Base-by-base conservation (phyloP, 2,329 filamentous ascomycete species). In the Calonectria pseudoreteaudii region DNA sequence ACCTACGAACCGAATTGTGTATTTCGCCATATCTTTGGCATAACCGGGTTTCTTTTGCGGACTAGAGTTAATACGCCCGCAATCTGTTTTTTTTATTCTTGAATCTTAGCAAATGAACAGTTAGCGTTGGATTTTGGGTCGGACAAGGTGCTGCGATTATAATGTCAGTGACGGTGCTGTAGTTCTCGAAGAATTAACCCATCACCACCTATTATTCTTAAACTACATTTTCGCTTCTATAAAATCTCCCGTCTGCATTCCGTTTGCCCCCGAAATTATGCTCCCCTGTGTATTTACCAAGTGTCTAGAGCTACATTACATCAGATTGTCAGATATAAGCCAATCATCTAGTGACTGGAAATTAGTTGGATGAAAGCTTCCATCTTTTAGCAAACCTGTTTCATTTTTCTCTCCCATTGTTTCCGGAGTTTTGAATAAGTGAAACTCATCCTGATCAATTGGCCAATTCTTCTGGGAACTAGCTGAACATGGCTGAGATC, bases 311-410 rank as follows among this genome's bases (percentile, higher is more conserved):
- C 47, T 31, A 53, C 28, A 72, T 50, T 28, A 58, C 53, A 31
- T 26, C 66, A 64, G 47, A 13, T 64, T 67, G 16, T 65, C 47
- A 11, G 58, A 52, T 70, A 56, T 30, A 52, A 75, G 70, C 77
- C 76, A 80, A n/a, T 80, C 68, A 36, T 78, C 71, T 31, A 79
- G 60, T 44, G 73, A 75, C 18, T 71, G 60, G 58, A 80, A 75
- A 26, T 41, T 65, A 26, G 36, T 50, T 44, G 72, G 71, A 52
- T 76, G 69, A 14, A 30, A 26, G 8, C 47, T 28, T 14, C 60
- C 60, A 49, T 23, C 60, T 26, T 56, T 28, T 44, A 36, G 20
- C 16, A 28, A 41, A 3, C 23, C 10, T 26, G 5, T 28, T 28
- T 13, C 36, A 38, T 20, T 1, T 36, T 20, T 36, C 23, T 31